Evolutionary conservation across 169 alveolate species (phyloP).

Genomic region (Theileria annulata): DNA sequence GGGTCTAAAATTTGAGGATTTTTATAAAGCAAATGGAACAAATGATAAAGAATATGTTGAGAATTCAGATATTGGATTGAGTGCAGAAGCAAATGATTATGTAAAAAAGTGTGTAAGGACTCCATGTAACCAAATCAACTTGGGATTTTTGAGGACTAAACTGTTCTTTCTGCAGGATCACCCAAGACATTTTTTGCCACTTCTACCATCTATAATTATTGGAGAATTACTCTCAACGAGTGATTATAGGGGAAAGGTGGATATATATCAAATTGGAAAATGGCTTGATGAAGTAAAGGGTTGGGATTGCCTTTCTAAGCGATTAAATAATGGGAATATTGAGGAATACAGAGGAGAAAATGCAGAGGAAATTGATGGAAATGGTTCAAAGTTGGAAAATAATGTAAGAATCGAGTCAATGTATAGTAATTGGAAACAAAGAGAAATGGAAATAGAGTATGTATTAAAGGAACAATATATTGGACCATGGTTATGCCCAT

Average conservation of each 20-base stretch:
- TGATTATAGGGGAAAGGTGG: background rate
- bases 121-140: background rate
- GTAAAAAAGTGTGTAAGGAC: background rate
- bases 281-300: conserved; percentile 22
- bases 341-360: background rate
- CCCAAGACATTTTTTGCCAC: conserved; percentile 19
- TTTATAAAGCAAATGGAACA: background rate
- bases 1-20: background rate
- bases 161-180: conserved; percentile 45
- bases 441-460: conserved; percentile 15
- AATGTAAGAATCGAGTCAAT: background rate
- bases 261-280: conserved; percentile 20
- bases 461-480: conserved; percentile 17
- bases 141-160: conserved; percentile 13
- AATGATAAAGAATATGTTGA: background rate
- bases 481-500: conserved; percentile 60
- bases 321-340: background rate
- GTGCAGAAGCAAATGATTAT: background rate
- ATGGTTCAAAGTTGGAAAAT: background rate
- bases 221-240: conserved; percentile 13
- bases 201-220: conserved; percentile 30
- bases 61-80: background rate
- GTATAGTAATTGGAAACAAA: conserved; percentile 7
- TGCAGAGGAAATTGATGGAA: conserved; percentile 14
- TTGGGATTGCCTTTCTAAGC: conserved; percentile 10